These are phyloP conservation scores for Candida michaelii DNA, from an alignment of 805 yeast species.

Conservation along the genomic window DNA sequence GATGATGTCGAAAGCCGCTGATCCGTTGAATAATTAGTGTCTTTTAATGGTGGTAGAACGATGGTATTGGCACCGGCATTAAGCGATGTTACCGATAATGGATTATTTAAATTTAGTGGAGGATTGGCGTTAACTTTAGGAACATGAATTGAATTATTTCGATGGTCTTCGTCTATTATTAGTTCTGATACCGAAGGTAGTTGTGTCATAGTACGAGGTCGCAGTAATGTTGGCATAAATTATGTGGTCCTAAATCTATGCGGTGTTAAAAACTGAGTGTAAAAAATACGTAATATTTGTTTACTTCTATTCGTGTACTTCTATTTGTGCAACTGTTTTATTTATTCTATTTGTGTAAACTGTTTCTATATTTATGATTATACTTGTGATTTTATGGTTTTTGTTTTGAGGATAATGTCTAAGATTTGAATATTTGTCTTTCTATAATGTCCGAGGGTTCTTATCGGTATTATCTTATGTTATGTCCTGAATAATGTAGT, in stretches of 20 bases:
- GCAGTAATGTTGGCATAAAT: neutral
- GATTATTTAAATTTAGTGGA: neutral
- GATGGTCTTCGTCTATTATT: constrained; percentile 5
- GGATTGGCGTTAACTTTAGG: neutral
- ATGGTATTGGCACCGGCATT: neutral
- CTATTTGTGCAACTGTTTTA: too few relatives aligned
- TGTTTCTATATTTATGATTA: too few relatives aligned
- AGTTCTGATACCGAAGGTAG: constrained; percentile 16
- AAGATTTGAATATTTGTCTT: too few relatives aligned
- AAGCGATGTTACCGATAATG: neutral
- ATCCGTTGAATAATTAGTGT: constrained; percentile 12
- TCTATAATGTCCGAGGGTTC: too few relatives aligned
- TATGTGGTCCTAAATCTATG: neutral
- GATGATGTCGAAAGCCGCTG: constrained; percentile 10
- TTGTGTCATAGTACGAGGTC: constrained; percentile 11
- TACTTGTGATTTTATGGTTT: too few relatives aligned
- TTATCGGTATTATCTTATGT: too few relatives aligned
- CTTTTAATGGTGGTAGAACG: constrained; percentile 5
- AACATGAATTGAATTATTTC: neutral
- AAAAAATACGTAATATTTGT: too few relatives aligned
- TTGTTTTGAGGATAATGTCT: too few relatives aligned
- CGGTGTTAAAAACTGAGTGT: neutral
- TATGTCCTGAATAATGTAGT: too few relatives aligned
- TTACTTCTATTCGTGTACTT: too few relatives aligned
- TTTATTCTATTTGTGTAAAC: too few relatives aligned